phyloP scores from a whole-genome alignment of 352 stramenopile genomes.

The Phytopythium ostracodes region DNA sequence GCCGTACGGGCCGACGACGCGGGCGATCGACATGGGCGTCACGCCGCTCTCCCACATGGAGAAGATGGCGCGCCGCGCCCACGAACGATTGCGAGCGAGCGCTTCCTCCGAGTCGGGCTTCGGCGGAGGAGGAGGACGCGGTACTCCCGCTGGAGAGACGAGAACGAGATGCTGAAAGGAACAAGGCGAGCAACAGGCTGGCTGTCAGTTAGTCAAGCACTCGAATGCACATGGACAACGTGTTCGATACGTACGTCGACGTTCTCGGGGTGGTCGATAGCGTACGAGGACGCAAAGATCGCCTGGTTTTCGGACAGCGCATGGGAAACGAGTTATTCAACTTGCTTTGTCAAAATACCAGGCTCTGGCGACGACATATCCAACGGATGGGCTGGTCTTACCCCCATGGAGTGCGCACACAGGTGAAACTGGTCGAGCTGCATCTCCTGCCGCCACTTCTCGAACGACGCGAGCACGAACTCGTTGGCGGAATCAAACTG shows the following conservation, averaged over 20 bases:
- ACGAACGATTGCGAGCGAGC: slow-evolving; percentile 37
- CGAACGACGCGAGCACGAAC: slow-evolving; percentile 64
- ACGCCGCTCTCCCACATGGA: slow-evolving; percentile 62
- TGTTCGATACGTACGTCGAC: slow-evolving; percentile 39
- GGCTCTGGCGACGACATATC: no score
- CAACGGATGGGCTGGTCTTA: slow-evolving; percentile 12
- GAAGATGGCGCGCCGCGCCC: slow-evolving; percentile 43
- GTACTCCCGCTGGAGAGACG: slow-evolving; percentile 65
- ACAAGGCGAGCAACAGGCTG: background rate
- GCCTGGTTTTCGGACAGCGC: slow-evolving; percentile 26
- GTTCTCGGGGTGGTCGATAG: slow-evolving; percentile 48
- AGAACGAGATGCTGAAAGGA: slow-evolving; percentile 60
- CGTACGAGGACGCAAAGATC: slow-evolving; percentile 82
- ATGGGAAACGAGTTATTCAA: background rate
- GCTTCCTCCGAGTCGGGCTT: slow-evolving; percentile 33
- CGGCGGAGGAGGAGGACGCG: slow-evolving; percentile 42
- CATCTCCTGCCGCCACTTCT: slow-evolving; percentile 77
- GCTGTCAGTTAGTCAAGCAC: background rate
- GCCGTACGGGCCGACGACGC: slow-evolving; percentile 72
- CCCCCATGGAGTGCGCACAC: slow-evolving; percentile 80
- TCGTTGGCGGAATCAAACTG: slow-evolving; percentile 79
- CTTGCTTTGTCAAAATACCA: background rate
- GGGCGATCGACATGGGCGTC: slow-evolving; percentile 74
- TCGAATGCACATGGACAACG: background rate
- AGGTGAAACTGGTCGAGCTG: slow-evolving; percentile 64